Base-by-base conservation (phyloP, 1,284 basidiomycete genomes). In the Schizophyllum commune region DNA sequence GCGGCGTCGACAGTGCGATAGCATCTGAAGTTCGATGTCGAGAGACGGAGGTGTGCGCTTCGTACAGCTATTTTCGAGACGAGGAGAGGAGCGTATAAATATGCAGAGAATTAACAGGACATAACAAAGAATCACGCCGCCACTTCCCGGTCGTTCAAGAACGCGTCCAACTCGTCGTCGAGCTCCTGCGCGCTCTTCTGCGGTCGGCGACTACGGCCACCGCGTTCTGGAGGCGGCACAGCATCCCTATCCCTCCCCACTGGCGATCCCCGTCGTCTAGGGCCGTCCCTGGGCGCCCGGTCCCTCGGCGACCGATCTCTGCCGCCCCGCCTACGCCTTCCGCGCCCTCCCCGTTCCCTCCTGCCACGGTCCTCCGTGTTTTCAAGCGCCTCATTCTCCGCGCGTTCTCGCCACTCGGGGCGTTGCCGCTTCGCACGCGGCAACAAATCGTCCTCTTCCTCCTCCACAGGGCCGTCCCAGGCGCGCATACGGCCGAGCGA, bases 161-260 rank as follows among this genome's bases (percentile, higher is more conserved):
- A 91, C 15, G 86, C 86, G 58, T 91, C 89, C 58, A 91, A 73
- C 67, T 91, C 89, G 57, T 86, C 88, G 65, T 91, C 89, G 51
- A 91, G 75, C 66, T 91, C 87, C 70, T 87, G 81, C 68, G 83
- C 83, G 0, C 83, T 88, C 70, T 83, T 83, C 54, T 67, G 77
- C 9, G 82, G 81, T 54, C 80, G 77, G 32, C 62, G 61, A 55
- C 71, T 69, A 62, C 68, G 65, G 61, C 72, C 34, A 62, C 65
- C 68, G 69, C 67, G 69, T 63, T 65, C 71, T 58, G 66, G 65
- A 54, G 66, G 69, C 39, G 65, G 60, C 59, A 68, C 72, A 61
- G 66, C 71, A 63, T 27, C 27, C 27, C 27, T 27, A 3, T 27
- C 27, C 5, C 27, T 27, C 27, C 27, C 27, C 2, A 27, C 27